Evolutionary conservation across 1,139 yeast genomes (phyloP), one percentile per base, ranked within the genome.

Genomic region (Arxiozyma slooffiae): DNA sequence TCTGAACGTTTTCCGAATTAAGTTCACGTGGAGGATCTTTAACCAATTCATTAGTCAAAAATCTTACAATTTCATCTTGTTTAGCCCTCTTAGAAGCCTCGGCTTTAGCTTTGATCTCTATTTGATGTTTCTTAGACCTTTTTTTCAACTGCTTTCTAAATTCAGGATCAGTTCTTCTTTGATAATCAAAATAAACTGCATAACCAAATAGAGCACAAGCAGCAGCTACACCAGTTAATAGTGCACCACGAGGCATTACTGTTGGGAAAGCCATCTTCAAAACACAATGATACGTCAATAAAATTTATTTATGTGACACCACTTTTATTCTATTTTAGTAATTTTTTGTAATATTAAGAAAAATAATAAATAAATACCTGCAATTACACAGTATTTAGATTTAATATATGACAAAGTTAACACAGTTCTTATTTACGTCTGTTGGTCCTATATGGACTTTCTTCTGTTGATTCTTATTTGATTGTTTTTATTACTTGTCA

Each of bases 131-230:
- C 64, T 73, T 75, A 53, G 81, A 77, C 63, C 79, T 76, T 68
- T 79, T 80, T 67, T 79, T 80, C 62, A 90, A 77, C 50, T 78
- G 67, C 64, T 78, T 81, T 76, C 98, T 85, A 77, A 92, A 92
- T 49, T 80, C 85, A 22, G 85, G 70, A 52, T 85, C 81, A 69
- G 76, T 77, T 74, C 97, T 86, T 72, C 98, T 87, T 71, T 78
- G 79, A 75, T 89, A 86, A 71, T 92, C 98, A 64, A 92, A 92
- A 74, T 87, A 92, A 46, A 81, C 74, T 52, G 94, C 88, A 70
- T 92, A 92, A 18, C 89, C 90, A 49, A 82, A 73, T 52, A 72
- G 57, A 22, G 69, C 60, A n/a, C 81, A 77, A 48, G 83, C 76
- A 40, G 81, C 78, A 43, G 81, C 71, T 43, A 80, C 73, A 38